phyloP scores from a whole-genome alignment of 2,329 filamentous ascomycete species.

The Paramyrothecium sp. region DNA sequence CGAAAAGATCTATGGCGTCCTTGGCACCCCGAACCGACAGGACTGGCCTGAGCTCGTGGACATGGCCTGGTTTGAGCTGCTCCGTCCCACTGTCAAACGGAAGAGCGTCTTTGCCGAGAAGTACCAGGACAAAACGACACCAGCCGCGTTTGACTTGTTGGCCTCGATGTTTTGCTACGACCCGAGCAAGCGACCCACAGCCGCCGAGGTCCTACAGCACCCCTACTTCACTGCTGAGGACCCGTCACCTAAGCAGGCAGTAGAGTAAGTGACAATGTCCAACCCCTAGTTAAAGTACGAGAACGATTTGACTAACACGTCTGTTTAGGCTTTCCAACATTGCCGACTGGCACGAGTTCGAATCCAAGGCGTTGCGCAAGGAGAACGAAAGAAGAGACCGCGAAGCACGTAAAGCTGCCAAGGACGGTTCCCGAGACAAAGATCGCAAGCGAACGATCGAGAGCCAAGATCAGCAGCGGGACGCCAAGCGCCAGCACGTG shows the following conservation, averaged over 20 bases:
- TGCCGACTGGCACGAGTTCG: constrained; percentile 97
- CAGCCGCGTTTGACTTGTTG: constrained; percentile 80
- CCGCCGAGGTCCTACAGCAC: constrained; percentile 80
- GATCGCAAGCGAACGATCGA: constrained; percentile 41
- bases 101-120: constrained; percentile 77
- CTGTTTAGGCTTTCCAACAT: constrained; percentile 66
- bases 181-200: constrained; percentile 77
- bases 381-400: constrained; percentile 73
- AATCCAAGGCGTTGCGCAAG: constrained; percentile 90
- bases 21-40: constrained; percentile 80
- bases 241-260: constrained; percentile 71
- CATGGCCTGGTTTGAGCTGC: constrained; percentile 94
- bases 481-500: constrained; percentile 31
- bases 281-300: constrained; percentile 1
- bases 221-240: constrained; percentile 85
- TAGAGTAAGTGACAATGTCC: constrained; percentile 64
- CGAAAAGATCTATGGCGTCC: constrained; percentile 90
- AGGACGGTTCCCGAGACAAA: constrained; percentile 30
- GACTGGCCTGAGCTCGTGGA: constrained; percentile 92
- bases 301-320: constrained; percentile 25
- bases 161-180: constrained; percentile 87
- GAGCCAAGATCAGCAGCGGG: constrained; percentile 24
- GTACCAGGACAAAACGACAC: constrained; percentile 74
- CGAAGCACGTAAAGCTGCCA: constrained; percentile 47
- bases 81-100: constrained; percentile 73